A percentile compares a stretch with the other conserved stretches of the same genome.
Evolutionary conservation across 2,329 filamentous ascomycete genomes (phyloP).

Genomic region (Endoconidiophora laricicola): DNA sequence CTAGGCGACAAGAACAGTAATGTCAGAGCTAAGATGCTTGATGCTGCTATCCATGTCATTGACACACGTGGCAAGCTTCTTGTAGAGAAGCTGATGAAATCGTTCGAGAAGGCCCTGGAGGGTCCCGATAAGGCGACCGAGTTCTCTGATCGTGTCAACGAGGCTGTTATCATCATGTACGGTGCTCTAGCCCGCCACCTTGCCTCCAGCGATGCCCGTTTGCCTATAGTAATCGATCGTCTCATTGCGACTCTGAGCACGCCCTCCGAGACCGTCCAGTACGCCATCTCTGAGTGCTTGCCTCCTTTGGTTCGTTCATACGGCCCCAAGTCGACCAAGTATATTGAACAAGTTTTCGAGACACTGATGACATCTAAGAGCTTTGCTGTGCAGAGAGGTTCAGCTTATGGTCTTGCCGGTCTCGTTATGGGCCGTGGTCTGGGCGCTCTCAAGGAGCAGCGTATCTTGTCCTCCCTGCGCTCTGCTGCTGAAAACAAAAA

Average conservation of each 20-base stretch:
- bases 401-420: conserved; percentile 85
- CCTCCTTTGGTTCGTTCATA: conserved; percentile 68
- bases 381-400: conserved; percentile 82
- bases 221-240: conserved; percentile 75
- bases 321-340: conserved; percentile 62
- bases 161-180: conserved; percentile 95
- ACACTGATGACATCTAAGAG: conserved; percentile 74
- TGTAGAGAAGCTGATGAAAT: conserved; percentile 79
- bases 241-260: conserved; percentile 78
- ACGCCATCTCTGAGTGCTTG: conserved; percentile 84
- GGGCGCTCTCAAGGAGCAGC: conserved; percentile 62
- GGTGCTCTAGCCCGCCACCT: conserved; percentile 84
- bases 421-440: conserved; percentile 82
- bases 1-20: conserved; percentile 64
- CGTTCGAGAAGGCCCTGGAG: conserved; percentile 79
- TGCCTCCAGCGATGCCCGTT: conserved; percentile 65
- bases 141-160: conserved; percentile 76
- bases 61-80: conserved; percentile 63
- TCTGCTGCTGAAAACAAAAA: conserved; percentile 90
- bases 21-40: conserved; percentile 81
- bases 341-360: conserved; percentile 66
- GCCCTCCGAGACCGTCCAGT: conserved; percentile 91
- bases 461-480: conserved; percentile 66
- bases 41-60: conserved; percentile 70
- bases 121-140: conserved; percentile 67